Percentiles rank a stretch among this genome's conserved stretches.
These are phyloP conservation scores for Zygotorulaspora florentina DNA, from an alignment of 805 yeast species.

Conservation along the genomic window DNA sequence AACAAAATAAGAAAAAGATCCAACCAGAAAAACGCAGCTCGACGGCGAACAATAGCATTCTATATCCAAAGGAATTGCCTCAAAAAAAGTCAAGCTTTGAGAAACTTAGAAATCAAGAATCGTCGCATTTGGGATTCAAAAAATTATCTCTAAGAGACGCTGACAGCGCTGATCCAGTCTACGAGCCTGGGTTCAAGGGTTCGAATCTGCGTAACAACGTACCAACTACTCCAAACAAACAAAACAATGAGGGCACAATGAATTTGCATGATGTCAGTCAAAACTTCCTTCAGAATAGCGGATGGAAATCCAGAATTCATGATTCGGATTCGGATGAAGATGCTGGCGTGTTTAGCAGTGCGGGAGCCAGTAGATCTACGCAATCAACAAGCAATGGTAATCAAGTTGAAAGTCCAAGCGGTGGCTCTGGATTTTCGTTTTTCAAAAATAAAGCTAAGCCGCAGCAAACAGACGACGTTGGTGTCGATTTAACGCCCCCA, in stretches of 20 bases:
- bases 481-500: conserved; percentile 10
- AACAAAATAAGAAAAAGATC: conserved; percentile 6
- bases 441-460: conserved; percentile 17
- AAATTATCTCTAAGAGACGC: conserved; percentile 36
- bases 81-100: conserved; percentile 54
- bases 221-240: conserved; percentile 6
- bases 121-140: conserved; percentile 36
- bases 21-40: conserved; percentile 20
- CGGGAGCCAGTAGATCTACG: conserved; percentile 13
- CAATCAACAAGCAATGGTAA: conserved; percentile 11
- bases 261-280: conserved; percentile 2
- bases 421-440: conserved; percentile 17
- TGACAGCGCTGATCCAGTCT: conserved; percentile 6
- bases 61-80: conserved; percentile 39
- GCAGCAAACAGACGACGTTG: conserved; percentile 3
- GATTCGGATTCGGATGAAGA: conserved; percentile 63
- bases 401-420: conserved; percentile 4
- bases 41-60: conserved; percentile 13
- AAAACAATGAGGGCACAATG: conserved; percentile 10
- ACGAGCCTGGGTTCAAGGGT: conserved; percentile 10
- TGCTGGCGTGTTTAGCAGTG: conserved; percentile 18
- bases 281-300: conserved; percentile 17
- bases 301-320: conserved; percentile 51
- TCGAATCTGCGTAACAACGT: conserved; percentile 5
- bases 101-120: conserved; percentile 37